Evolutionary conservation across 441 rosid genomes (phyloP).

Genomic region (Omphalea diandra): DNA sequence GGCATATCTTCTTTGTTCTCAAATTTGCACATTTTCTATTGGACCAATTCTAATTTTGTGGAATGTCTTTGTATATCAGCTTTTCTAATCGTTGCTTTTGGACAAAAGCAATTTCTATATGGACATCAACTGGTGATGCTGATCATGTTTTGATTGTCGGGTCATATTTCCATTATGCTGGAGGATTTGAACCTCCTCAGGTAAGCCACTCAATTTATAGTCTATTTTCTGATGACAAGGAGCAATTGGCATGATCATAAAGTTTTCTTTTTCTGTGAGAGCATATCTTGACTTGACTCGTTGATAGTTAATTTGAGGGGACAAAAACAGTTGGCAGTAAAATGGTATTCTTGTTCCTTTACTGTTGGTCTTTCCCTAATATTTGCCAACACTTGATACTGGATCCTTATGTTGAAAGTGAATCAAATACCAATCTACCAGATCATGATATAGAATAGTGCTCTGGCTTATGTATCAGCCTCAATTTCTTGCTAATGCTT

Average conservation of each 20-base stretch:
- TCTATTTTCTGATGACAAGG: neutral
- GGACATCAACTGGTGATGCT: slow-evolving; percentile 90
- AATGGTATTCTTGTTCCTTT: neutral
- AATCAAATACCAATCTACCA: neutral
- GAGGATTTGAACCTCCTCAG: slow-evolving; percentile 93
- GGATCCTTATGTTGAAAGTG: neutral
- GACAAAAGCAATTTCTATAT: slow-evolving; percentile 91
- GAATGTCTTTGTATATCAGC: slow-evolving; percentile 37
- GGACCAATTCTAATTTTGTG: slow-evolving; percentile 11
- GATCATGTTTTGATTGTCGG: slow-evolving; percentile 89
- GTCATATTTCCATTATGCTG: slow-evolving; percentile 86
- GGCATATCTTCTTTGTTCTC: neutral
- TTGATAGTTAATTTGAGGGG: neutral
- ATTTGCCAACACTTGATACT: no score
- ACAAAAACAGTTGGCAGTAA: no score
- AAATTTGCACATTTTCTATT: neutral
- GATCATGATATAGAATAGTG: neutral
- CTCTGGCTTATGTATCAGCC: neutral
- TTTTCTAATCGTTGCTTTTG: slow-evolving; percentile 93
- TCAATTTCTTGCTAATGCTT: neutral
- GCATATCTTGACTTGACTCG: neutral
- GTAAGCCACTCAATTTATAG: slow-evolving; percentile 28
- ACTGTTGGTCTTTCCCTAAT: neutral
- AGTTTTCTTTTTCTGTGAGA: neutral
- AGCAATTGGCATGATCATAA: neutral